These are phyloP conservation scores for Pedinophyceae sp. DNA, from an alignment of 139 green algal species.

Conservation along the genomic window DNA sequence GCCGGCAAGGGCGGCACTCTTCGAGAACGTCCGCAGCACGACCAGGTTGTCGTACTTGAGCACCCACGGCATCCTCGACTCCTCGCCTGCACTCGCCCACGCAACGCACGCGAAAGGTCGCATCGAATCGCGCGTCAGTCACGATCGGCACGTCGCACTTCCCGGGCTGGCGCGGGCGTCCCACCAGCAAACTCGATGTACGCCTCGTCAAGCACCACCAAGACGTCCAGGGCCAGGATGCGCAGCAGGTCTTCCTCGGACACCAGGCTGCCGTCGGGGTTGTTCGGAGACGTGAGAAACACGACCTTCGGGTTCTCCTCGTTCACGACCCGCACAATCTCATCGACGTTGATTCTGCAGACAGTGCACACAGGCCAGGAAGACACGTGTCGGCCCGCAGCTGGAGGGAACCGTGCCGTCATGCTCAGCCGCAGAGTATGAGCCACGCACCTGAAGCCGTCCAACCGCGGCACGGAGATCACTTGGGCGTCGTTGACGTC, in stretches of 20 bases:
- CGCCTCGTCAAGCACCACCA: constrained; percentile 97
- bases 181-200: constrained; percentile 97
- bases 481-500: constrained; percentile 75
- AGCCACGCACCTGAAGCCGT: too few species aligned
- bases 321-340: constrained; percentile 49
- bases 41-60: constrained; percentile 69
- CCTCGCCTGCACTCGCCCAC: constrained; percentile 19
- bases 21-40: constrained; percentile 94
- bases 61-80: constrained; percentile 58
- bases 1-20: constrained; percentile 68
- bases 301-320: constrained; percentile 75
- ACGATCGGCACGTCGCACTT: too few species aligned
- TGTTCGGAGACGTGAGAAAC: constrained; percentile 98
- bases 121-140: too few species aligned
- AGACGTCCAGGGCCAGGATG: constrained; percentile 63
- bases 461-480: too few species aligned
- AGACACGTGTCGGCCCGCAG: too few species aligned
- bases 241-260: constrained; percentile 52
- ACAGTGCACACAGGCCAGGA: too few species aligned
- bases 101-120: constrained; percentile 37
- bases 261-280: constrained; percentile 88
- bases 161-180: too few species aligned
- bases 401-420: too few species aligned
- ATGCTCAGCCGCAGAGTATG: too few species aligned
- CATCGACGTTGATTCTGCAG: constrained; percentile 68